These are phyloP conservation scores for Chlorella vulgaris DNA, from an alignment of 139 green algal species.

Conservation along the genomic window DNA sequence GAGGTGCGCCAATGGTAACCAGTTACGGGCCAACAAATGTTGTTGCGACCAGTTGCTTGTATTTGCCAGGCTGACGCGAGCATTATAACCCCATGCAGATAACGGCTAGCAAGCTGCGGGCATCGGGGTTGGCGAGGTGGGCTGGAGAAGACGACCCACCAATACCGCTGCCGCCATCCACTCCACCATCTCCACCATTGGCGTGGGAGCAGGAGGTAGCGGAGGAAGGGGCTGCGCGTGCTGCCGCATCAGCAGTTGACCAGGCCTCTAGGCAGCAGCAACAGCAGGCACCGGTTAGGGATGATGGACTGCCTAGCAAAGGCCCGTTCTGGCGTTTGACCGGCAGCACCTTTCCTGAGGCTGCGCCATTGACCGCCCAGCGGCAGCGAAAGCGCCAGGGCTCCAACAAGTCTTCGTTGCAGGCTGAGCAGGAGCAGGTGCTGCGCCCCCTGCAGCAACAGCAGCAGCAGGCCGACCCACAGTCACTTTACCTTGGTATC, in stretches of 20 bases:
- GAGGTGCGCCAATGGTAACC: constrained; percentile 21
- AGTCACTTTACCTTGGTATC: constrained; percentile 47
- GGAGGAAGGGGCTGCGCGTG: not conserved
- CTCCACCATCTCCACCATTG: not conserved
- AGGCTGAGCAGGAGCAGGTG: not conserved
- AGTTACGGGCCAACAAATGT: too few species aligned
- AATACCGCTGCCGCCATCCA: not conserved
- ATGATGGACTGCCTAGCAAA: constrained; percentile 35
- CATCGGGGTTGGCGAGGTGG: constrained; percentile 37
- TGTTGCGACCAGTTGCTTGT: not conserved
- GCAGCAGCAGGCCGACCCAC: constrained; percentile 2
- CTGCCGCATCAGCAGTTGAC: not conserved
- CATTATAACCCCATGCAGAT: not conserved
- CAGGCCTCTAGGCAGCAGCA: constrained; percentile 1
- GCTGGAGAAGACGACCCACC: constrained; percentile 41
- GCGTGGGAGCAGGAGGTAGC: constrained; percentile 13
- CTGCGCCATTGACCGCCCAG: constrained; percentile 30
- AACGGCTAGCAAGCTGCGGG: constrained; percentile 5
- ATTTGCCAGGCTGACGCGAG: not conserved
- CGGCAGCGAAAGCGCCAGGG: constrained; percentile 19
- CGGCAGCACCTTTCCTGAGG: constrained; percentile 30
- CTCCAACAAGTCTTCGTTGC: not conserved
- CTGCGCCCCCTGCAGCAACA: not conserved
- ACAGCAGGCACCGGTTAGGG: not conserved
- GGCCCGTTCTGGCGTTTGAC: constrained; percentile 40